Evolutionary conservation across 129 eudicot species (phyloP).

Genomic region (Flaveria bidentis): DNA sequence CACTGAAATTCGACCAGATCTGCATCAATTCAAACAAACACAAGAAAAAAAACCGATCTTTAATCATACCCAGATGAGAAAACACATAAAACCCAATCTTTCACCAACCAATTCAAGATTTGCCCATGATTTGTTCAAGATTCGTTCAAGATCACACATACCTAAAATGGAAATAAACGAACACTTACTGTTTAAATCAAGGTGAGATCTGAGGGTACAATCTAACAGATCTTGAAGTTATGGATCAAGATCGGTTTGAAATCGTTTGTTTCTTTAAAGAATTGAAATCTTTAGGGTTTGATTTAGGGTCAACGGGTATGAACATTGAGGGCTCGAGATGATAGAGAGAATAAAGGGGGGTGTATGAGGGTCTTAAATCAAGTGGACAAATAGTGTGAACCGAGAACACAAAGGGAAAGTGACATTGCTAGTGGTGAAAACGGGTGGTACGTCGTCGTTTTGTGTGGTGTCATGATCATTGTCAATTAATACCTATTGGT

Average conservation of each 20-base stretch:
- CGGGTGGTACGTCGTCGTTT: slow-evolving; percentile 31
- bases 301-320: slow-evolving; percentile 39
- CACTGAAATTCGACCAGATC: slow-evolving; percentile 45
- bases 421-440: slow-evolving; percentile 33
- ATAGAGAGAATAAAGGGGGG: not conserved
- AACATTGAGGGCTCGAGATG: slow-evolving; percentile 5
- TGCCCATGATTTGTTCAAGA: not conserved
- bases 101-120: slow-evolving; percentile 7
- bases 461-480: not conserved
- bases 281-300: slow-evolving; percentile 18
- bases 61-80: slow-evolving; percentile 13
- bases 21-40: slow-evolving; percentile 38
- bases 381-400: slow-evolving; percentile 32
- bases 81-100: slow-evolving; percentile 20
- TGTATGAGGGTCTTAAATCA: not conserved
- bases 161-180: too few species aligned
- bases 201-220: slow-evolving; percentile 29
- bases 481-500: slow-evolving; percentile 3
- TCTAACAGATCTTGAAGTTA: slow-evolving; percentile 47
- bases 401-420: slow-evolving; percentile 33
- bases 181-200: slow-evolving; percentile 23
- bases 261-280: not conserved
- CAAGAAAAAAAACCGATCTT: slow-evolving; percentile 20
- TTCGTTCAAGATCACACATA: not conserved
- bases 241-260: not conserved